Conservation (phyloP, 2,329 filamentous ascomycete species). For the Blastomyces gilchristii region DNA sequence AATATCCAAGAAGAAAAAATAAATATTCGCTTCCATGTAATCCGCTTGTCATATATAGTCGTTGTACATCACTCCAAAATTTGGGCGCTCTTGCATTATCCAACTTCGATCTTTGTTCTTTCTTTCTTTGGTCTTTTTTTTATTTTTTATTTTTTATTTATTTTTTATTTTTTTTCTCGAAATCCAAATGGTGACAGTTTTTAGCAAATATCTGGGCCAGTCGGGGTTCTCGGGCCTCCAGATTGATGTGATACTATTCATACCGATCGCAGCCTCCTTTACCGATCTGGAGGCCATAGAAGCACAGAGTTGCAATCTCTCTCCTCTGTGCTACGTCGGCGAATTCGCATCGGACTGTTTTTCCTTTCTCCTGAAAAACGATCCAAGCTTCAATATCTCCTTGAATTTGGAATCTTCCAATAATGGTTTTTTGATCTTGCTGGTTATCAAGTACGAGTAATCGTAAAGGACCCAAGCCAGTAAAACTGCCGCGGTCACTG, state of each 20-base stretch:
- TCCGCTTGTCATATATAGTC: not conserved
- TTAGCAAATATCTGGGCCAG: not conserved
- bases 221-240: not conserved
- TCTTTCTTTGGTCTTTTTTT: not conserved
- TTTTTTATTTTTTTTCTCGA: not conserved
- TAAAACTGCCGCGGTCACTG: slow-evolving; percentile 22
- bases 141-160: not conserved
- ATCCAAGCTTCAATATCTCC: not conserved
- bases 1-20: not conserved
- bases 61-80: not conserved
- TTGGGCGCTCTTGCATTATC: not conserved
- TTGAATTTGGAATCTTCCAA: not conserved
- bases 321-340: not conserved
- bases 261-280: not conserved
- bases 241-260: not conserved
- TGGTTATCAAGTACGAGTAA: slow-evolving; percentile 3
- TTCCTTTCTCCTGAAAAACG: not conserved
- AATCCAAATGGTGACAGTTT: not conserved
- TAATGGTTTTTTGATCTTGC: not conserved
- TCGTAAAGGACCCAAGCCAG: slow-evolving; percentile 21
- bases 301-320: not conserved
- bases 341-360: not conserved
- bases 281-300: not conserved
- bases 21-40: not conserved
- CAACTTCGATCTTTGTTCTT: not conserved